These are phyloP conservation scores for Rutstroemia sp. DNA, from an alignment of 2,329 filamentous ascomycete genomes.

Conservation along the genomic window DNA sequence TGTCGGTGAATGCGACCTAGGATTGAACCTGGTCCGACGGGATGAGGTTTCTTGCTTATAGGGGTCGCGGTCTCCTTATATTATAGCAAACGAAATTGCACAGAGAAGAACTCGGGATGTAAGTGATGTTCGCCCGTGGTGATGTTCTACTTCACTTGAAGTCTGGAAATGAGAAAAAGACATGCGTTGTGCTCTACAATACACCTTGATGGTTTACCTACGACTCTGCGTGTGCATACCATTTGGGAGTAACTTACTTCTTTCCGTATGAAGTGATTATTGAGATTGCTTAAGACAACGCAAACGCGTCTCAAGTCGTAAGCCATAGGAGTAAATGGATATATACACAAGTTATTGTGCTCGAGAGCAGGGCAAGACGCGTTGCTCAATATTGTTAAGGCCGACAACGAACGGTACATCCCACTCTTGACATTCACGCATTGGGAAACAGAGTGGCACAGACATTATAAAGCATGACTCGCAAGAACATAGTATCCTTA, in stretches of 20 bases:
- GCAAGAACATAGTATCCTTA: conserved; percentile 8
- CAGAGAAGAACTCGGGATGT: not conserved
- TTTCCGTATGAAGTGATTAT: too few relatives aligned
- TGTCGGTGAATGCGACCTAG: not conserved
- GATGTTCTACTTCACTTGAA: conserved; percentile 4
- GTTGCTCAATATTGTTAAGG: not conserved
- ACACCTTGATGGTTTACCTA: not conserved
- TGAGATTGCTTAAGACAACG: not conserved
- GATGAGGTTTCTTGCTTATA: not conserved
- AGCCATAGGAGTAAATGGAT: not conserved
- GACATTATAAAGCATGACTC: conserved; percentile 8
- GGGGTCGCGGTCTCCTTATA: conserved; percentile 1
- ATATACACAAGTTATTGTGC: conserved; percentile 3
- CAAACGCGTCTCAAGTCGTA: not conserved
- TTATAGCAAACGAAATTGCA: not conserved
- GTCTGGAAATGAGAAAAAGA: not conserved
- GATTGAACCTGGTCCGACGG: not conserved
- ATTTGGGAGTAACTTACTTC: too few relatives aligned
- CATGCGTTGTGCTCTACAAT: not conserved
- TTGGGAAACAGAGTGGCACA: not conserved
- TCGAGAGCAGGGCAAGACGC: not conserved
- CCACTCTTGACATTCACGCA: conserved; percentile 8
- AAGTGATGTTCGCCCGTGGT: not conserved
- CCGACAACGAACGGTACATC: not conserved
- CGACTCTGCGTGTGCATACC: not conserved